phyloP scores from a whole-genome alignment of 352 stramenopile species.

The Phytophthora europaea region DNA sequence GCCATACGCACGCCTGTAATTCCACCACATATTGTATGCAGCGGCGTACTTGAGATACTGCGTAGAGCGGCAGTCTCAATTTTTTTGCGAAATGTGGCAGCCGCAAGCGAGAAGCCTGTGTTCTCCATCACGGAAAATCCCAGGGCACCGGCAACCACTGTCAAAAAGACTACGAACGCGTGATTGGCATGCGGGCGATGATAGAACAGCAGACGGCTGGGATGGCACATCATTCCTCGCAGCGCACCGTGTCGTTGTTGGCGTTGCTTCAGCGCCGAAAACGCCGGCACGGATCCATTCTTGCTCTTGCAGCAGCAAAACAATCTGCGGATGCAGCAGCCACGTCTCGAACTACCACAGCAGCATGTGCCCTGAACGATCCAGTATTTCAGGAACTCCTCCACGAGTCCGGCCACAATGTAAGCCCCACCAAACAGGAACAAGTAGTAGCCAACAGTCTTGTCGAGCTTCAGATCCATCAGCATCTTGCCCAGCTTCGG shows the following conservation, averaged over 20 bases:
- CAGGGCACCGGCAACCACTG: conserved; percentile 56
- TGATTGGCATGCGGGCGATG: conserved; percentile 59
- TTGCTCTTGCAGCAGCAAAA: conserved; percentile 31
- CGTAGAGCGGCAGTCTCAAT: conserved; percentile 55
- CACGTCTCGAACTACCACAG: conserved; percentile 29
- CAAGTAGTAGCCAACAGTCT: conserved; percentile 71
- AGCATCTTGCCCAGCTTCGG: conserved; percentile 55
- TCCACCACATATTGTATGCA: conserved; percentile 73
- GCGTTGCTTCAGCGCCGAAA: conserved; percentile 34
- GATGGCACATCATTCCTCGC: conserved; percentile 62
- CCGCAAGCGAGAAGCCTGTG: conserved; percentile 54
- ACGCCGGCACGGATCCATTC: conserved; percentile 31
- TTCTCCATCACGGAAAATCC: conserved; percentile 80
- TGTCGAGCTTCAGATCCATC: conserved; percentile 58
- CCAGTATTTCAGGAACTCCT: conserved; percentile 79
- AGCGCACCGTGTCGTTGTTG: conserved; percentile 35
- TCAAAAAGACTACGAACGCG: conserved; percentile 68
- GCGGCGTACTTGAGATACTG: conserved; percentile 49
- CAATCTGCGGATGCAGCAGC: conserved; percentile 13
- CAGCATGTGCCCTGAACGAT: conserved; percentile 66
- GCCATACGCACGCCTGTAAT: conserved; percentile 78
- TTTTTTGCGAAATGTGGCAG: conserved; percentile 40
- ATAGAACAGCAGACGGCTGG: conserved; percentile 55
- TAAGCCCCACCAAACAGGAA: conserved; percentile 66
- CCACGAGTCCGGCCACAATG: conserved; percentile 67